These are phyloP conservation scores for Zopfia rhizophila DNA, from an alignment of 2,329 filamentous ascomycete genomes.

Conservation along the genomic window DNA sequence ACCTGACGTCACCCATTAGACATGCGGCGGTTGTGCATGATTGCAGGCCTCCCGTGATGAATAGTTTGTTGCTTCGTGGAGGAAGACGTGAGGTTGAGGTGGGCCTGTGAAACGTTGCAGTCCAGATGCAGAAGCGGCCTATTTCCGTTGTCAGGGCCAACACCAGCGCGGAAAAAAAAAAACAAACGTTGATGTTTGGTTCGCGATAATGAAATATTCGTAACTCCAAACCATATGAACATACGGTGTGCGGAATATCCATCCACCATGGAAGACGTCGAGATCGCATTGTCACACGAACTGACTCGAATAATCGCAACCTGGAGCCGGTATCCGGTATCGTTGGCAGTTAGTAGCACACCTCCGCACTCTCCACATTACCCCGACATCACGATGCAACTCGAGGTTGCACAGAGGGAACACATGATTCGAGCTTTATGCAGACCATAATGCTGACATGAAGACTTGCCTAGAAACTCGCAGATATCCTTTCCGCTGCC, in stretches of 20 bases:
- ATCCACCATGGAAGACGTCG: conserved; percentile 28
- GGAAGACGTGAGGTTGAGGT: not conserved
- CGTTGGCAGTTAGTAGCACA: conserved; percentile 57
- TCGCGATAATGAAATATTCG: no score
- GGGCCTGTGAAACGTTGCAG: no score
- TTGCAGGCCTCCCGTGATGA: no score
- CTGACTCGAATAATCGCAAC: conserved; percentile 59
- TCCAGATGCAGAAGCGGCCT: not conserved
- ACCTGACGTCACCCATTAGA: no score
- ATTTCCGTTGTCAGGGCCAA: conserved; percentile 21
- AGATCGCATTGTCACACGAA: conserved; percentile 49
- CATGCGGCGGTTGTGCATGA: no score
- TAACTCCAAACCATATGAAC: not conserved
- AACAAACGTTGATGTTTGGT: conserved; percentile 15
- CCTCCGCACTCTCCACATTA: conserved; percentile 11
- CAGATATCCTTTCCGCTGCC: conserved; percentile 45
- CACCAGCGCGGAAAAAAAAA: conserved; percentile 6
- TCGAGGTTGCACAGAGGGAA: conserved; percentile 21
- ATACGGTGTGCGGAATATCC: conserved; percentile 3
- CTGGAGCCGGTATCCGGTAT: conserved; percentile 63
- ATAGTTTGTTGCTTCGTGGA: no score
- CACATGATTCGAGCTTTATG: conserved; percentile 36
- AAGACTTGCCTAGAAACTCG: conserved; percentile 44
- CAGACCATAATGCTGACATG: conserved; percentile 35
- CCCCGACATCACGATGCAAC: conserved; percentile 13